Base-by-base conservation (phyloP, 2,329 filamentous ascomycete species). In the Pestalotiopsis sp. region DNA sequence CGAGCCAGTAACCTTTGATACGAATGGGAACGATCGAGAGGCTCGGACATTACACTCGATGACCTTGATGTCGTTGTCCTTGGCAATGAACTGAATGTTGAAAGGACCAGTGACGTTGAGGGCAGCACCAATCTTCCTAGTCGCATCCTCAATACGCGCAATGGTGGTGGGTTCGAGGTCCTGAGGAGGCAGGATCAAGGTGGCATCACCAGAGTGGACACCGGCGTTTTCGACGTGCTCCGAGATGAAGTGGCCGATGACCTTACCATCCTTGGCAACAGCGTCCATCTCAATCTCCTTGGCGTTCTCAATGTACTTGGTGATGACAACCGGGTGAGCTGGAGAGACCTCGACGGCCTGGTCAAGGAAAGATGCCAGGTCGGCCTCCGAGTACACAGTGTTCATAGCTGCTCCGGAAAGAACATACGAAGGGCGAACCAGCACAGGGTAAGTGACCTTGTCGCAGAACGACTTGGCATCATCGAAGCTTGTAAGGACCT, bases 251-350 rank as follows among this genome's bases (percentile, higher is more conserved):
- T 98, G 96, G 13, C 95, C 94, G 68, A 98, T 90, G 82, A 98
- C 92, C 67, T 88, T 91, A 77, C 96, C 96, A 74, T 97, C 92
- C 75, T 91, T 92, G 66, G 95, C 96, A 59, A 99, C 96, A 55
- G 96, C 96, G 76, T 99, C 96, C 96, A 99, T 98, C 82, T 99
- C 96, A 72, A 99, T 98, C 81, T 99, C 96, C 86, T 99, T 98
- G 72, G 96, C 96, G 74, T 97, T 96, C 85, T 99, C 96, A 73
- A 99, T 98, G 83, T 98, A 99, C 84, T 99, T 99, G 70, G 95
- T 98, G 77, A 99, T 98, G 70, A 99, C 96, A 12, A 99, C 96
- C 0, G 96, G 96, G 80, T 98, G 93, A 71, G 98, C 95, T 71
- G 93, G 91, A 5, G 96, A 98, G 61, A 99, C 96, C 72, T 97